A percentile compares a stretch with the other conserved stretches of the same genome.
These are phyloP conservation scores for sweet orange (Citrus sinensis) DNA, from an alignment of 345 rosid species.

Conservation along the genomic window DVS_A1.0 CM039169.1:5661001-5661500, in stretches of 20 bases:
- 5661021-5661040: slow-evolving; percentile 21
- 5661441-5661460: too few species aligned
- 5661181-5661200: slow-evolving; percentile 28
- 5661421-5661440: background rate
- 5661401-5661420: slow-evolving; percentile 20
- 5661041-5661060: background rate
- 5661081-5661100: slow-evolving; percentile 30
- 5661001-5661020: slow-evolving; percentile 43
- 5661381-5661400: slow-evolving; percentile 30
- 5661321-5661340: slow-evolving; percentile 26
- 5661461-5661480: too few species aligned
- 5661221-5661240: slow-evolving; percentile 29
- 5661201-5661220: slow-evolving; percentile 21
- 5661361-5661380: slow-evolving; percentile 31
- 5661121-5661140: slow-evolving; percentile 40
- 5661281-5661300: slow-evolving; percentile 26
- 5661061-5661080: slow-evolving; percentile 37
- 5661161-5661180: slow-evolving; percentile 25
- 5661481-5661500: background rate
- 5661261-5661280: slow-evolving; percentile 26
- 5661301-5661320: slow-evolving; percentile 14
- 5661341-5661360: slow-evolving; percentile 19
- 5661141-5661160: slow-evolving; percentile 28
- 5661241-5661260: slow-evolving; percentile 33
- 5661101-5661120: slow-evolving; percentile 27